Evolutionary conservation across 495 filamentous ascomycete genomes (phyloP), one percentile per base, ranked within the genome.

Genomic region (Lentithecium fluviatile): DNA sequence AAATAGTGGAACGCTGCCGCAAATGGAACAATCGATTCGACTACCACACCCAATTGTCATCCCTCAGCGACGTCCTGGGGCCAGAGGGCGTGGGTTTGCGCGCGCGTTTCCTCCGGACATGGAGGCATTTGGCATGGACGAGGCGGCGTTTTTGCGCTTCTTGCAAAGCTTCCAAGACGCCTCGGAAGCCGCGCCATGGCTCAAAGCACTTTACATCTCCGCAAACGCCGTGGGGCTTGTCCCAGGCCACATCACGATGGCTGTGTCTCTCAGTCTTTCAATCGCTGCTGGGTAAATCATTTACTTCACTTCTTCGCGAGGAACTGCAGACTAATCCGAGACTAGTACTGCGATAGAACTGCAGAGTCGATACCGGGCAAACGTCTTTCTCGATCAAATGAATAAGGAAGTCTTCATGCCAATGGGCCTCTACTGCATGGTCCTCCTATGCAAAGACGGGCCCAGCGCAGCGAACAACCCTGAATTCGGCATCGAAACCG

Each of bases 331-430:
- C 47, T 50, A 50, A 50, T 17, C 12, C 23, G 47, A 23, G n/a
- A 5, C 13, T 23, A 53, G 32, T 13, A 53, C 50, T 11, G 50
- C 50, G 19, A 36, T 53, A 13, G 50, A 53, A 25, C 50, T 53
- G 7, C 50, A 53, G 23, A 8, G 6, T 19, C 25, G 50, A 10
- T 38, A 53, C 32, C 6, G 32, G 6, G 50, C 50, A 6, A 53
- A 53, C 20, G 32, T 29, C 15, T 53, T 36, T 17, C 13, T 52
- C 49, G 49, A 52, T 37, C 25, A 52, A 52, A 25, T 26, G 12
- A 21, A 52, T 13, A 19, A 13, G 15, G 49, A 52, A 24, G 24
- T 53, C 19, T 53, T 53, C 50, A 53, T 53, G 50, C 50, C 32
- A 13, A 24, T 53, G 5, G 26, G 50, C 19, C 50, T 53, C 26